phyloP scores from a whole-genome alignment of 805 yeast genomes.

The Wickerhamomyces strasburgensis region DNA sequence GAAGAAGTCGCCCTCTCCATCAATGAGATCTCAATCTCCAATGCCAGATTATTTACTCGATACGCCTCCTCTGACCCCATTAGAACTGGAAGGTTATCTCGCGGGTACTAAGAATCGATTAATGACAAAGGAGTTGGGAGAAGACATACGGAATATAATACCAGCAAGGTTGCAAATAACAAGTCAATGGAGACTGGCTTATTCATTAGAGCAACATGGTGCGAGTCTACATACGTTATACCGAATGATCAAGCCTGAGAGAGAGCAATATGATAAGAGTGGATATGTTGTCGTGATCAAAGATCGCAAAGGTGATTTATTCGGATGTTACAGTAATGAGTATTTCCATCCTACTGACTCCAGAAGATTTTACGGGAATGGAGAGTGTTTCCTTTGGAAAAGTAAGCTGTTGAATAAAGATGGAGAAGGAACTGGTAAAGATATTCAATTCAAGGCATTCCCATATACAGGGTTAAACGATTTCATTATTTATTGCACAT shows the following conservation, averaged over 20 bases:
- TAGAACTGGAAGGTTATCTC: constrained; percentile 57
- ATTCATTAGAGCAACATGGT: constrained; percentile 91
- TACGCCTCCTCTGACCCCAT: constrained; percentile 45
- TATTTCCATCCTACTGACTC: constrained; percentile 65
- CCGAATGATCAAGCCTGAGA: constrained; percentile 42
- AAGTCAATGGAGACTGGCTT: constrained; percentile 71
- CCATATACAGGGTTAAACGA: constrained; percentile 88
- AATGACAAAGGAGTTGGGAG: constrained; percentile 59
- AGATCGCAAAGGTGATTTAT: constrained; percentile 58
- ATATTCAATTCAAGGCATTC: constrained; percentile 62
- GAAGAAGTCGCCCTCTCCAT: constrained; percentile 2
- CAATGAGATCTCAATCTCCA: neutral
- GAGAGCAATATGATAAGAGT: constrained; percentile 35
- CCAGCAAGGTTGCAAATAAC: constrained; percentile 78
- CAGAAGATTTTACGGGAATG: constrained; percentile 82
- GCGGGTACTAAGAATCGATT: constrained; percentile 53
- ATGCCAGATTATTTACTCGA: constrained; percentile 1
- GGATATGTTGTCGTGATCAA: constrained; percentile 75
- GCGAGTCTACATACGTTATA: constrained; percentile 80
- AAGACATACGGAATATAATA: constrained; percentile 63
- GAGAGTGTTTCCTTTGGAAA: constrained; percentile 91
- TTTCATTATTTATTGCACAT: constrained; percentile 76
- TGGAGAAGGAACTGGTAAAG: constrained; percentile 1
- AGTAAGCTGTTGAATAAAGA: constrained; percentile 14
- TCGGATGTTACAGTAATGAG: constrained; percentile 81